Conservation (phyloP, 129 eudicot genomes). For the Arctium lappa region DNA sequence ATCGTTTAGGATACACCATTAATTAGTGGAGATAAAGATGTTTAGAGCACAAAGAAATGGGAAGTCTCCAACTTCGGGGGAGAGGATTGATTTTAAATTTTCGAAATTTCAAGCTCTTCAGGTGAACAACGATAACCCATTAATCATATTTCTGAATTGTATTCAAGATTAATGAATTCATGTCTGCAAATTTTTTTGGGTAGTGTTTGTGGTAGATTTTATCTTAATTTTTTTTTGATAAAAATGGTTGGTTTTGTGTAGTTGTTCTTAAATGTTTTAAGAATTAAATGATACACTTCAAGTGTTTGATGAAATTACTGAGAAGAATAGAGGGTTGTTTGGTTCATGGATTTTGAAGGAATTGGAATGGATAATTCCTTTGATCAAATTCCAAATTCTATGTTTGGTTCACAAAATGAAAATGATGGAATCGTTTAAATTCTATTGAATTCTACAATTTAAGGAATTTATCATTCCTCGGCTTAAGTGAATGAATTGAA, state of each 20-base stretch:
- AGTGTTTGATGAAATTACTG: constrained; percentile 16
- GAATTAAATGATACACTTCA: neutral
- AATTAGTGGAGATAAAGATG: constrained; percentile 38
- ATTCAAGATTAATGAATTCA: neutral
- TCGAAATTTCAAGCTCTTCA: constrained; percentile 84
- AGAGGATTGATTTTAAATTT: constrained; percentile 69
- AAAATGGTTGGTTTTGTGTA: neutral
- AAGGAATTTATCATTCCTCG: too few relatives aligned
- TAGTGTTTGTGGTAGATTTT: neutral
- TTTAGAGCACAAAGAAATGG: constrained; percentile 58
- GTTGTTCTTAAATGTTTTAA: neutral
- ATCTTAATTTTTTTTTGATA: neutral
- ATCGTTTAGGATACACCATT: neutral
- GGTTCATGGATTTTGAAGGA: too few relatives aligned
- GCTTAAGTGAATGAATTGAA: too few relatives aligned
- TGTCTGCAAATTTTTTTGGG: neutral
- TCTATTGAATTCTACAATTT: too few relatives aligned
- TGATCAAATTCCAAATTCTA: too few relatives aligned
- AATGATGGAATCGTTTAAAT: too few relatives aligned
- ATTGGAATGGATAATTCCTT: too few relatives aligned
- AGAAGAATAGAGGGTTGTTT: neutral
- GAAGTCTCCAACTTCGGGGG: constrained; percentile 43
- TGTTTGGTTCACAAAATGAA: too few relatives aligned
- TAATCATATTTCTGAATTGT: neutral
- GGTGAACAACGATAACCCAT: constrained; percentile 30